Conservation (phyloP, 2,329 filamentous ascomycete species). For the Cladobotryum protrusum region DNA sequence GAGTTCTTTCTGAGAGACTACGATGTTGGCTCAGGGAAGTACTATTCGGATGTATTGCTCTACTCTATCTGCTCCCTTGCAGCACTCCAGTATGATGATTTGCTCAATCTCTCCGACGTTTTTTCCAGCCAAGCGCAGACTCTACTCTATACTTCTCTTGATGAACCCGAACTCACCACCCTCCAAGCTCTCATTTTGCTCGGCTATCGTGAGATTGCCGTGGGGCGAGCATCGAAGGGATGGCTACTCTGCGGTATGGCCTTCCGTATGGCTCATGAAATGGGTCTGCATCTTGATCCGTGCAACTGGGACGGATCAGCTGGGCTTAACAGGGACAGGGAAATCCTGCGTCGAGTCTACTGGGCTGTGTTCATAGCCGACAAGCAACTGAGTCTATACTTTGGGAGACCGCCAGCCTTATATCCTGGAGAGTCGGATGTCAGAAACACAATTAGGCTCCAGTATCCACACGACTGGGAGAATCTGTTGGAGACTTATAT, state of each 20-base stretch:
- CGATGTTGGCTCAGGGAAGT: slow-evolving; percentile 37
- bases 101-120: slow-evolving; percentile 32
- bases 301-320: slow-evolving; percentile 40
- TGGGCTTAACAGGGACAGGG: slow-evolving; percentile 35
- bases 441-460: slow-evolving; percentile 40
- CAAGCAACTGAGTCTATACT: slow-evolving; percentile 46
- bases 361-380: slow-evolving; percentile 46
- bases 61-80: slow-evolving; percentile 45
- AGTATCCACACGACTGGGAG: slow-evolving; percentile 44
- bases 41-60: slow-evolving; percentile 44
- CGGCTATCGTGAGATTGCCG: slow-evolving; percentile 42
- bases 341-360: slow-evolving; percentile 43
- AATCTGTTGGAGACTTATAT: slow-evolving; percentile 43
- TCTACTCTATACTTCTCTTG: slow-evolving; percentile 38
- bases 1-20: slow-evolving; percentile 47
- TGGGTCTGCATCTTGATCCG: slow-evolving; percentile 47
- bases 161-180: slow-evolving; percentile 41
- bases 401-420: slow-evolving; percentile 43
- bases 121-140: slow-evolving; percentile 40
- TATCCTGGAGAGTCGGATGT: slow-evolving; percentile 45
- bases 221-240: slow-evolving; percentile 41
- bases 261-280: slow-evolving; percentile 44
- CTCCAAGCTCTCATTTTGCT: slow-evolving; percentile 40
- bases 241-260: slow-evolving; percentile 49
- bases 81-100: slow-evolving; percentile 39